Percentiles rank a stretch among this genome's conserved stretches.
These are phyloP conservation scores for Zygosaccharomyces kombuchaensis DNA, from an alignment of 805 yeast species.

Conservation along the genomic window DNA sequence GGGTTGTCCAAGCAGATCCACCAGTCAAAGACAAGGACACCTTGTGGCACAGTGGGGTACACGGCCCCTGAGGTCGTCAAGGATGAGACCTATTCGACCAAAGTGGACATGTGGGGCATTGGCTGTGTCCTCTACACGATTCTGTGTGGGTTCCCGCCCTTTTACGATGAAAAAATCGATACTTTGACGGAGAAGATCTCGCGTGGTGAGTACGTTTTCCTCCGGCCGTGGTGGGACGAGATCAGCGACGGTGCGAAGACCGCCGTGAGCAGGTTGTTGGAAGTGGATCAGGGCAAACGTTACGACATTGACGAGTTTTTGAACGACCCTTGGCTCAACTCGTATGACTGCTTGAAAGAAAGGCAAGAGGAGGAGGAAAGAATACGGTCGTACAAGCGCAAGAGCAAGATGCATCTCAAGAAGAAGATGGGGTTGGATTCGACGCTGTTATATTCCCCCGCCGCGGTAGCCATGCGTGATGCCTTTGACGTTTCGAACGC, in stretches of 20 bases:
- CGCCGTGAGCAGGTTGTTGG: conserved; percentile 60
- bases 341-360: conserved; percentile 25
- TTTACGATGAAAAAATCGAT: conserved; percentile 70
- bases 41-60: conserved; percentile 98
- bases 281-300: conserved; percentile 64
- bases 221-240: conserved; percentile 89
- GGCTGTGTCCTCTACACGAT: conserved; percentile 94
- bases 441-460: conserved; percentile 51
- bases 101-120: conserved; percentile 98
- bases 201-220: conserved; percentile 66
- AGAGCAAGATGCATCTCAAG: conserved; percentile 18
- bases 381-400: conserved; percentile 19
- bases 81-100: conserved; percentile 86
- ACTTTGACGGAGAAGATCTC: conserved; percentile 65
- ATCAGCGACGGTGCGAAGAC: conserved; percentile 66
- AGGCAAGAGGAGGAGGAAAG: conserved; percentile 10
- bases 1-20: conserved; percentile 89
- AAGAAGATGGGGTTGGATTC: conserved; percentile 19
- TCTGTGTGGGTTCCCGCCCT: conserved; percentile 96
- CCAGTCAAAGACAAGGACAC: conserved; percentile 88
- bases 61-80: conserved; percentile 97
- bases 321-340: conserved; percentile 63
- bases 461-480: conserved; percentile 76
- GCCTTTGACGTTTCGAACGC: conserved; percentile 86
- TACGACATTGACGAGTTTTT: conserved; percentile 65